These are phyloP conservation scores for Flaveria ramosissima DNA, from an alignment of 129 eudicot species.

Conservation along the genomic window DNA sequence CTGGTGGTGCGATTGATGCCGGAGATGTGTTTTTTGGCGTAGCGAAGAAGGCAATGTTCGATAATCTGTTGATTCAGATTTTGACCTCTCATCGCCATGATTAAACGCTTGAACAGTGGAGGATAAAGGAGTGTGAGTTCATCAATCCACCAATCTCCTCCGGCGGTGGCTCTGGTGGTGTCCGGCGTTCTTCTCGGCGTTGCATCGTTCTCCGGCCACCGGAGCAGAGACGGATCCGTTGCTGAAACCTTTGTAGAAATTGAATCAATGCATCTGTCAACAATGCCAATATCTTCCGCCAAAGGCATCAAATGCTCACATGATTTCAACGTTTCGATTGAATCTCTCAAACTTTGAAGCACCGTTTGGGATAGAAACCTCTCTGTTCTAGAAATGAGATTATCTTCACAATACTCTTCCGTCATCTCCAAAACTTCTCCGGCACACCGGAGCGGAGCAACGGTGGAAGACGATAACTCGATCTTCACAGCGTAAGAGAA, in stretches of 20 bases:
- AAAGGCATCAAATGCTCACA: conserved; percentile 60
- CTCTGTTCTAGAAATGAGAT: conserved; percentile 74
- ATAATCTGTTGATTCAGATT: conserved; percentile 24
- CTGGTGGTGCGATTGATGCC: conserved; percentile 61
- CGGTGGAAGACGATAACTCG: conserved; percentile 68
- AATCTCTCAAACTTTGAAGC: conserved; percentile 50
- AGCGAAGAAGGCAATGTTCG: conserved; percentile 34
- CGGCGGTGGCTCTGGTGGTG: conserved; percentile 24
- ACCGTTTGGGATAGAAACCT: conserved; percentile 60
- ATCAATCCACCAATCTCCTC: conserved; percentile 57
- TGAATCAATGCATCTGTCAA: conserved; percentile 67
- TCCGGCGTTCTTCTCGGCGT: conserved; percentile 14
- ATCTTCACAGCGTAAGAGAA: conserved; percentile 85
- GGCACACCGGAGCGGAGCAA: conserved; percentile 87
- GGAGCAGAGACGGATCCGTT: conserved; percentile 67
- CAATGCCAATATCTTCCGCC: conserved; percentile 75
- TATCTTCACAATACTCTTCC: conserved; percentile 71
- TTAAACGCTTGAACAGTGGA: conserved; percentile 24
- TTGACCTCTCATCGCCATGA: conserved; percentile 29
- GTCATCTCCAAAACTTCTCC: conserved; percentile 81
- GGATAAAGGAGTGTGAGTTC: conserved; percentile 47
- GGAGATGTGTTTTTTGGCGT: conserved; percentile 52
- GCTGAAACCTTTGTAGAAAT: conserved; percentile 52
- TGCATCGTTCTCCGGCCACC: conserved; percentile 74
- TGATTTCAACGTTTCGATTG: conserved; percentile 60